These are phyloP conservation scores for Talaromyces adpressus DNA, from an alignment of 495 filamentous ascomycete genomes.

Conservation along the genomic window DNA sequence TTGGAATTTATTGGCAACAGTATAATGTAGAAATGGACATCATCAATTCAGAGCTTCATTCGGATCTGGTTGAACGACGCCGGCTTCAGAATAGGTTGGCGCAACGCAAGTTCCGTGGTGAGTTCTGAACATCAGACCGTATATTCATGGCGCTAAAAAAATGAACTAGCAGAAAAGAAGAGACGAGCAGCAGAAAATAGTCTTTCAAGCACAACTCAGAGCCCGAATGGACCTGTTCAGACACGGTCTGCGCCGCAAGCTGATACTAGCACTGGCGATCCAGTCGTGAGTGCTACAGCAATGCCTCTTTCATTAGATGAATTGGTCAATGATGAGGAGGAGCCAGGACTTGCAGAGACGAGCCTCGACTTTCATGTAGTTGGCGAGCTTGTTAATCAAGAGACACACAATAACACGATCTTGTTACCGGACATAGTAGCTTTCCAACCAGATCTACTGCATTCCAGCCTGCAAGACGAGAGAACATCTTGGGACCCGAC, in stretches of 20 bases:
- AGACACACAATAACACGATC: not conserved
- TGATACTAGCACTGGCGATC: not conserved
- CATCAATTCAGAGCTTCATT: not conserved
- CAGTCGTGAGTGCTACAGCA: not conserved
- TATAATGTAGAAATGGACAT: not conserved
- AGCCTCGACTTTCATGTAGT: not conserved
- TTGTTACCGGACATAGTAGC: not conserved
- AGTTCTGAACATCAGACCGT: not conserved
- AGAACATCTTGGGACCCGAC: not conserved
- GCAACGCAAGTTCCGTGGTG: constrained; percentile 3
- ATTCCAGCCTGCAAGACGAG: not conserved
- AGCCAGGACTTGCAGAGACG: not conserved
- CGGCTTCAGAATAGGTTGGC: constrained; percentile 2
- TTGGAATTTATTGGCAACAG: no score
- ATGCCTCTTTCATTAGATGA: not conserved
- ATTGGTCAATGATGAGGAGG: not conserved
- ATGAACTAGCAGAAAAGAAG: constrained; percentile 3
- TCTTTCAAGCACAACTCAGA: not conserved
- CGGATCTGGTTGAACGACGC: constrained; percentile 1
- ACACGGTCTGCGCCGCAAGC: not conserved
- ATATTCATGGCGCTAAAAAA: not conserved
- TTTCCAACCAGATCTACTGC: not conserved
- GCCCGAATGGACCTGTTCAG: not conserved
- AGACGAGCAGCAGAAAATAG: constrained; percentile 10
- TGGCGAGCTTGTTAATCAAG: not conserved